Conservation (phyloP, 495 filamentous ascomycete genomes). For the Penicillium soppii region DNA sequence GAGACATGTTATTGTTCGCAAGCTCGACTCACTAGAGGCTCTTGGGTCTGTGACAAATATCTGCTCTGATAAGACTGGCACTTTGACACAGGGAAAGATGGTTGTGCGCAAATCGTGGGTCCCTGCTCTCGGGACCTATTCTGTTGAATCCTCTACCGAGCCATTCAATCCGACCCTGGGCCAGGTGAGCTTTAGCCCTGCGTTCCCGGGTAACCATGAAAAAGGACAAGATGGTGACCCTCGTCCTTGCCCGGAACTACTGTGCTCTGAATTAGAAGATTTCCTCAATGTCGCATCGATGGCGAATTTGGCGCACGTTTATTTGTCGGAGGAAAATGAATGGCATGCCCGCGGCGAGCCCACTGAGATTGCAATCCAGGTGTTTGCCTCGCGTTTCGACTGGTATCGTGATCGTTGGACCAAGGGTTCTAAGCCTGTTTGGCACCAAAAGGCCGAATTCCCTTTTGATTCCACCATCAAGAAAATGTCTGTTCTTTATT, state of each 20-base stretch:
- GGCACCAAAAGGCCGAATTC: conserved; percentile 53
- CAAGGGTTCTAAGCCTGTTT: conserved; percentile 37
- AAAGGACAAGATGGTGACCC: too few species aligned
- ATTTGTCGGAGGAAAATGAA: conserved; percentile 34
- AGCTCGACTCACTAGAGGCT: conserved; percentile 69
- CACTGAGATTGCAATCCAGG: conserved; percentile 62
- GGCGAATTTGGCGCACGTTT: conserved; percentile 57
- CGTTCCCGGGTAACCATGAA: too few species aligned
- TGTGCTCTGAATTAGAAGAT: too few species aligned
- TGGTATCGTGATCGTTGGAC: conserved; percentile 50
- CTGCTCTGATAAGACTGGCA: conserved; percentile 83
- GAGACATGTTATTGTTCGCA: conserved; percentile 62
- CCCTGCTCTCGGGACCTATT: conserved; percentile 54
- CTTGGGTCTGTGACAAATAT: conserved; percentile 86
- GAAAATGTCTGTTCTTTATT: conserved; percentile 58
- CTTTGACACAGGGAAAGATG: conserved; percentile 85
- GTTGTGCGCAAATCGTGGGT: conserved; percentile 72
- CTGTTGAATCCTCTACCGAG: conserved; percentile 46
- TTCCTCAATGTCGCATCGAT: conserved; percentile 56
- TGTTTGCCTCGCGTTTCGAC: conserved; percentile 56
- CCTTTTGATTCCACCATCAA: conserved; percentile 62
- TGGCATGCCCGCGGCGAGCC: conserved; percentile 60
- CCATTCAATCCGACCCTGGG: conserved; percentile 49
- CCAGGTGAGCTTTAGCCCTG: conserved; percentile 36
- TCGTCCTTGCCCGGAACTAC: too few species aligned